Evolutionary conservation across 257 asterid species (phyloP).

Genomic region (Plantago major): DNA sequence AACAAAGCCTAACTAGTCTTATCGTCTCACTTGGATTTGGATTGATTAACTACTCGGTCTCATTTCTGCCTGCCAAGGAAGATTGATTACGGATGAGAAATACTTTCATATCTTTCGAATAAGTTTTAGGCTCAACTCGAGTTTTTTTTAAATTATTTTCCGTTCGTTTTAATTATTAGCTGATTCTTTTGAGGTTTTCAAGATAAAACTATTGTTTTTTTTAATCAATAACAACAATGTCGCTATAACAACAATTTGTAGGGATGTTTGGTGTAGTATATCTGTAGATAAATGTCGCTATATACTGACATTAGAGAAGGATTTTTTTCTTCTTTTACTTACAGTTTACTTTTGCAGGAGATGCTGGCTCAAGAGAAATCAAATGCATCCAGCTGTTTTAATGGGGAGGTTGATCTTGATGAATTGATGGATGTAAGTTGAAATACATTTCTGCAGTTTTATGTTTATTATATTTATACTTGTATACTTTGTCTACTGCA

Average conservation of each 20-base stretch:
- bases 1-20: no score
- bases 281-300: no score
- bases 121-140: no score
- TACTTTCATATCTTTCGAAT: neutral
- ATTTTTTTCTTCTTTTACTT: no score
- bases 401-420: constrained; percentile 84
- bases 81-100: no score
- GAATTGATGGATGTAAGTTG: constrained; percentile 91
- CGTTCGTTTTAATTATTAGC: neutral
- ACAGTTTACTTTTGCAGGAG: constrained; percentile 49
- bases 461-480: neutral
- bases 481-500: constrained; percentile 14
- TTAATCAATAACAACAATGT: no score
- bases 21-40: no score
- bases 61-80: no score
- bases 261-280: no score
- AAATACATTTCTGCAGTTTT: constrained; percentile 15
- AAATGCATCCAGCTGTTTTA: constrained; percentile 43
- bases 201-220: neutral
- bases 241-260: no score
- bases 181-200: neutral
- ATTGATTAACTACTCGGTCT: no score
- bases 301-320: neutral
- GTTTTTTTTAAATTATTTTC: no score
- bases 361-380: constrained; percentile 61